Evolutionary conservation across 163 green algal species (phyloP), one percentile per base, ranked within the genome.

Genomic region (Volvox carteri): DNA sequence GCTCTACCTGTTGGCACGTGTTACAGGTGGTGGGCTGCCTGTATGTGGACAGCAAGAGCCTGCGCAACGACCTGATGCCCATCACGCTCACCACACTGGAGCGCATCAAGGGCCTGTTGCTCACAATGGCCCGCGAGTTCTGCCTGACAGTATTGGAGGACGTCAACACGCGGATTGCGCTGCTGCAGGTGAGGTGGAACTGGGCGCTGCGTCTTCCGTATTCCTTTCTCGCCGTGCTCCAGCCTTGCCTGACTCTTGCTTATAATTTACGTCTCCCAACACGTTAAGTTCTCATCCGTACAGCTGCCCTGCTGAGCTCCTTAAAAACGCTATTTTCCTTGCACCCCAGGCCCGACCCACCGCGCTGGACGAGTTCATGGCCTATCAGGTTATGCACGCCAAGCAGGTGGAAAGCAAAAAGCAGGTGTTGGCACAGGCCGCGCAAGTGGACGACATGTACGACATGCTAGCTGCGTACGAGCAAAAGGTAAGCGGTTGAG

Each of bases 371-470:
- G 94, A 96, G 48, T 98, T 97, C 92, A 94, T 96, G 80, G 86
- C 90, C 42, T 98, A 97, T 91, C 92, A 95, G 92, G 87, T 93
- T 28, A 92, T 92, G 86, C 90, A 93, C 84, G 50, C 75, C 65
- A 78, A 87, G 78, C 92, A 94, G 91, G 84, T 93, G 52, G 92
- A 94, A 44, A 78, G 91, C 23, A 95, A 95, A 90, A 93, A 94
- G 85, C 33, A 86, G 37, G 90, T 95, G 60, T 73, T 96, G 83
- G 80, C 88, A 28, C 76, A 94, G 35, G 91, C 89, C 2, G 87
- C 62, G 23, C 77, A 92, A 41, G 94, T 98, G 80, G 95, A 98
- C 72, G 96, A 98, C 79, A 98, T 98, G 96, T 98, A 97, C 86
- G 95, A 97, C 72, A 95, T 96, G 91, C 93, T 98, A 35, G 91